These are phyloP conservation scores for Corymbia citriodora DNA, from an alignment of 441 rosid species.

Conservation along the genomic window DNA sequence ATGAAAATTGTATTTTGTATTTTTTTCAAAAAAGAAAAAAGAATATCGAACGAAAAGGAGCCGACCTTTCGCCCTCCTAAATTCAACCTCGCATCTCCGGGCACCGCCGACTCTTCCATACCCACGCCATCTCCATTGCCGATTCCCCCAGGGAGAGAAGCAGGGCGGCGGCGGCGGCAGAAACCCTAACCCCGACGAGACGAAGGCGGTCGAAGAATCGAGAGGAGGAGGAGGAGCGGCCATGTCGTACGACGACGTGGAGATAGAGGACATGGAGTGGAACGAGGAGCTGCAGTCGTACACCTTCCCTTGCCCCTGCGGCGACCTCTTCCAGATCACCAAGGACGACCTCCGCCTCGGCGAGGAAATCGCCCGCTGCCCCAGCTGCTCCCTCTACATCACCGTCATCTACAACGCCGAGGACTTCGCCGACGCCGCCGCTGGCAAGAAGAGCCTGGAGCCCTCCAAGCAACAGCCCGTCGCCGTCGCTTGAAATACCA, in stretches of 20 bases:
- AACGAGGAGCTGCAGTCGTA: conserved; percentile 72
- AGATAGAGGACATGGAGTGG: conserved; percentile 97
- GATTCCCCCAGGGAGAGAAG: background rate
- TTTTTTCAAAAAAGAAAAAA: background rate
- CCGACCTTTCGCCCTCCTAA: background rate
- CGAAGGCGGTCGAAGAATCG: background rate
- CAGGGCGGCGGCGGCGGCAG: background rate
- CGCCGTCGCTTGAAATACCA: conserved; percentile 41
- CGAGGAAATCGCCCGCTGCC: conserved; percentile 90
- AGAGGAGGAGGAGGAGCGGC: background rate
- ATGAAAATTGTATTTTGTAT: background rate
- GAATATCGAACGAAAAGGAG: background rate
- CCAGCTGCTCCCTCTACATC: conserved; percentile 89
- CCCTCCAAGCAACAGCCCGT: conserved; percentile 38
- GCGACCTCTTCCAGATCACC: conserved; percentile 86
- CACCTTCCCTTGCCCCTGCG: conserved; percentile 95
- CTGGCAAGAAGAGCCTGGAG: conserved; percentile 28
- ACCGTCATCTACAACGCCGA: conserved; percentile 83
- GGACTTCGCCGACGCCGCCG: conserved; percentile 43
- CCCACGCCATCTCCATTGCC: background rate
- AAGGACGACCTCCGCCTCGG: conserved; percentile 78
- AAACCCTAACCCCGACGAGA: background rate
- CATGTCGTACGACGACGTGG: conserved; percentile 97
- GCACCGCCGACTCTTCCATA: background rate
- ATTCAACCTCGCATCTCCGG: background rate